A percentile compares a stretch with the other conserved stretches of the same genome.
phyloP scores from a whole-genome alignment of 306 rosid genomes.

The Cajanus cajan region DNA sequence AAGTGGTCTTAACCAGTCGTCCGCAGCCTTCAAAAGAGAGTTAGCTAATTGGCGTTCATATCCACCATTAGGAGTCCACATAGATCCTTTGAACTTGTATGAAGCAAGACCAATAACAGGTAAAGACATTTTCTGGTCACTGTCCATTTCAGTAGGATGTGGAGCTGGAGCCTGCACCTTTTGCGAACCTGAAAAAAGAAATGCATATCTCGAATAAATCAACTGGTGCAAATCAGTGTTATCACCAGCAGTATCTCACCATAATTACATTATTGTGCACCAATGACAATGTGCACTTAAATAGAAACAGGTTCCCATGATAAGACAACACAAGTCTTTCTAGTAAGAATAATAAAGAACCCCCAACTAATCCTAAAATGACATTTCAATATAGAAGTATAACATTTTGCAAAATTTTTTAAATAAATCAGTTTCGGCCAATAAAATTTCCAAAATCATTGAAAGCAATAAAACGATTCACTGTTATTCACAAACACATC shows the following conservation, averaged over 20 bases:
- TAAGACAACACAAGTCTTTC: not conserved
- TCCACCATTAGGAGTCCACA: conserved; percentile 86
- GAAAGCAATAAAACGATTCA: not conserved
- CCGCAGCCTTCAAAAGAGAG: conserved; percentile 64
- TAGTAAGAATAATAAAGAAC: not conserved
- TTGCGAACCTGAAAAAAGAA: conserved; percentile 49
- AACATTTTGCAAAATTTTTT: not conserved
- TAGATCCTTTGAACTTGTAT: conserved; percentile 81
- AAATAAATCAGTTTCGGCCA: not conserved
- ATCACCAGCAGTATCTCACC: not conserved
- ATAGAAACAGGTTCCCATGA: conserved; percentile 7
- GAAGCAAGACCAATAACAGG: conserved; percentile 89
- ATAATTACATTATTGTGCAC: conserved; percentile 5
- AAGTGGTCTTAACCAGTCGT: conserved; percentile 57
- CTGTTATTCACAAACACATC: not conserved
- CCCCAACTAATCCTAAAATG: not conserved
- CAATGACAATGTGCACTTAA: not conserved
- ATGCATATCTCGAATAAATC: not conserved
- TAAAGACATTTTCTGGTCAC: conserved; percentile 53
- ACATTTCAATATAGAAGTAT: not conserved
- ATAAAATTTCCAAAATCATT: not conserved
- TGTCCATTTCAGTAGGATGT: conserved; percentile 40
- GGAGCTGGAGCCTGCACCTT: conserved; percentile 41
- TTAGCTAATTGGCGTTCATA: conserved; percentile 53
- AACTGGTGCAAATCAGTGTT: not conserved